These are phyloP conservation scores for Prunella vulgaris DNA, from an alignment of 257 asterid species.

Conservation along the genomic window DNA sequence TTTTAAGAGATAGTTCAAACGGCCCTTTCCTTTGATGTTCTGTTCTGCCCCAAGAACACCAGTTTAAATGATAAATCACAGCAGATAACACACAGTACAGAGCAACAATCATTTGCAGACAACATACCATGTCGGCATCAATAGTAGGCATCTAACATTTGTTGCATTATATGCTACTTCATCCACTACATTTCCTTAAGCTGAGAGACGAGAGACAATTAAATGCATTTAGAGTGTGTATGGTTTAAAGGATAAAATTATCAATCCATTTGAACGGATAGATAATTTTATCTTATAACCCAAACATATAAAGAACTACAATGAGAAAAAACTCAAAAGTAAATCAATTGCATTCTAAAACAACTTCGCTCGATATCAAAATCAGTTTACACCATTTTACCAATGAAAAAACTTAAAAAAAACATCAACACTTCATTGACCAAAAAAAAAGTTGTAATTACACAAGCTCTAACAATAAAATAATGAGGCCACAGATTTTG, in stretches of 20 bases:
- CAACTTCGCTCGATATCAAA: too few species aligned
- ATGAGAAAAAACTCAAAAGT: background rate
- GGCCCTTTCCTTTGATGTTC: conserved; percentile 93
- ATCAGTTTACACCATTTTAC: background rate
- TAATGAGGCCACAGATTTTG: too few species aligned
- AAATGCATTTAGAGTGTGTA: background rate
- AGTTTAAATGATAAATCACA: conserved; percentile 4
- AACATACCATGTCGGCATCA: conserved; percentile 87
- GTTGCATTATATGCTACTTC: conserved; percentile 86
- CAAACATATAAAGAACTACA: background rate
- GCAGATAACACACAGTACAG: background rate
- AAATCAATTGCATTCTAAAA: background rate
- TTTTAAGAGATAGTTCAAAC: conserved; percentile 86
- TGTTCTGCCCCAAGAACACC: conserved; percentile 38
- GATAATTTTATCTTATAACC: too few species aligned
- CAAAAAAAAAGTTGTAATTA: background rate
- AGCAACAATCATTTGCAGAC: background rate
- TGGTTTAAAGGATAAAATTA: too few species aligned
- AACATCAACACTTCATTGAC: background rate
- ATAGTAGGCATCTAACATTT: conserved; percentile 77
- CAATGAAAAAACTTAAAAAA: background rate
- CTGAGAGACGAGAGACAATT: background rate
- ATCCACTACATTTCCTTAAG: conserved; percentile 73
- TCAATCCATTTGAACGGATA: too few species aligned
- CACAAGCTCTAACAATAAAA: too few species aligned